These are phyloP conservation scores for Elsinoe fawcettii DNA, from an alignment of 2,329 filamentous ascomycete species.

Conservation along the genomic window DNA sequence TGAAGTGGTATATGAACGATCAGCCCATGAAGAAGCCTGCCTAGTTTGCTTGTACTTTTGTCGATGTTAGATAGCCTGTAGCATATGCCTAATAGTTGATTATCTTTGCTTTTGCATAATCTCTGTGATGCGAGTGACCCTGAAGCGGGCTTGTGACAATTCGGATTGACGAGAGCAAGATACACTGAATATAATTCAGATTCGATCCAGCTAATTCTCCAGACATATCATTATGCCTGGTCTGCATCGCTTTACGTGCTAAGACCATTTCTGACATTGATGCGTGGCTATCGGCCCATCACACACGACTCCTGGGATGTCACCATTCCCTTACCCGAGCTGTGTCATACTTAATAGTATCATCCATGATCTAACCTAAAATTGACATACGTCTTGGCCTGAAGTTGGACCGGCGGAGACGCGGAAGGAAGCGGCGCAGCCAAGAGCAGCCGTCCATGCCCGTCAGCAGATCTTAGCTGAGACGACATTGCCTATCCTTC, in stretches of 20 bases:
- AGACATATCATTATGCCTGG: too few relatives aligned
- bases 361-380: background rate
- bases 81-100: background rate
- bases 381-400: background rate
- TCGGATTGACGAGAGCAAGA: too few relatives aligned
- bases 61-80: background rate
- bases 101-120: too few relatives aligned
- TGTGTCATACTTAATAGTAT: background rate
- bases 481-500: background rate
- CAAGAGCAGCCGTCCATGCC: background rate
- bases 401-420: background rate
- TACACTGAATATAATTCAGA: too few relatives aligned
- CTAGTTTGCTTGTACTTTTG: background rate
- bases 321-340: background rate
- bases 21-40: constrained; percentile 19
- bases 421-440: background rate
- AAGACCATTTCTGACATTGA: too few relatives aligned
- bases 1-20: constrained; percentile 25
- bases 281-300: too few relatives aligned
- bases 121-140: too few relatives aligned
- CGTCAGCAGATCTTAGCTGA: background rate
- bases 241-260: too few relatives aligned
- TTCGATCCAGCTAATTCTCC: too few relatives aligned
- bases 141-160: too few relatives aligned
- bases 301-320: too few relatives aligned